Evolutionary conservation across 2,329 filamentous ascomycete genomes (phyloP).

Genomic region (Ophiostoma perfectum): DNA sequence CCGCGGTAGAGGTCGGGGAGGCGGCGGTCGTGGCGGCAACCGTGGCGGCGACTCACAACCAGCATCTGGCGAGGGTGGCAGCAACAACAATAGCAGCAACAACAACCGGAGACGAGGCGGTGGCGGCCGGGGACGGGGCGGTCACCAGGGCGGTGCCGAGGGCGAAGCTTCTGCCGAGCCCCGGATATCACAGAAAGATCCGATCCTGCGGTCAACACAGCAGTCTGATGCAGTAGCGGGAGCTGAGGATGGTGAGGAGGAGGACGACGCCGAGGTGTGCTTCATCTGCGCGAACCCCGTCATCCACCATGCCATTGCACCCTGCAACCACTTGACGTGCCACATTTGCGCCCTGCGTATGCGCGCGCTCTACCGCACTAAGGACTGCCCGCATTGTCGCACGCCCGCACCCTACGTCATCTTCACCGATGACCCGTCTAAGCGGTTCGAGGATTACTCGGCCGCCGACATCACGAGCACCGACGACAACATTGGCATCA

Average conservation of each 20-base stretch:
- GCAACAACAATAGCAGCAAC: background rate
- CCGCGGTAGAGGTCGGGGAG: slow-evolving; percentile 27
- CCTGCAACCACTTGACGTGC: slow-evolving; percentile 94
- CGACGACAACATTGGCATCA: slow-evolving; percentile 84
- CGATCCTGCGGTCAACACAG: slow-evolving; percentile 14
- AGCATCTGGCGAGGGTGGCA: background rate
- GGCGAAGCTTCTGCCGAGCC: slow-evolving; percentile 17
- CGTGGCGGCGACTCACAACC: slow-evolving; percentile 11
- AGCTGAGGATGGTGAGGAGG: slow-evolving; percentile 21
- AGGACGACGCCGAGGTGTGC: slow-evolving; percentile 70
- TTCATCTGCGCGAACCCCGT: slow-evolving; percentile 96
- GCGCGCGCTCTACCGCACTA: slow-evolving; percentile 91
- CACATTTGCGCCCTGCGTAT: slow-evolving; percentile 91
- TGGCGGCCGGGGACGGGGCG: slow-evolving; percentile 22
- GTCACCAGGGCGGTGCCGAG: slow-evolving; percentile 40
- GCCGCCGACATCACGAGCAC: slow-evolving; percentile 66
- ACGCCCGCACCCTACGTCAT: slow-evolving; percentile 75
- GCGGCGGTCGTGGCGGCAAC: slow-evolving; percentile 31
- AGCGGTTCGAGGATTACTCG: slow-evolving; percentile 76
- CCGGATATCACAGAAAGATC: slow-evolving; percentile 15
- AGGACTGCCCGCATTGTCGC: slow-evolving; percentile 92
- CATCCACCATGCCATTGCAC: slow-evolving; percentile 78
- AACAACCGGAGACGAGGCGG: background rate
- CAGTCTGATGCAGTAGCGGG: slow-evolving; percentile 13
- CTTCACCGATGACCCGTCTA: slow-evolving; percentile 79